Percentiles rank a stretch among this genome's conserved stretches.
phyloP scores from a whole-genome alignment of 441 rosid species.

The Aleurites moluccanus region DNA sequence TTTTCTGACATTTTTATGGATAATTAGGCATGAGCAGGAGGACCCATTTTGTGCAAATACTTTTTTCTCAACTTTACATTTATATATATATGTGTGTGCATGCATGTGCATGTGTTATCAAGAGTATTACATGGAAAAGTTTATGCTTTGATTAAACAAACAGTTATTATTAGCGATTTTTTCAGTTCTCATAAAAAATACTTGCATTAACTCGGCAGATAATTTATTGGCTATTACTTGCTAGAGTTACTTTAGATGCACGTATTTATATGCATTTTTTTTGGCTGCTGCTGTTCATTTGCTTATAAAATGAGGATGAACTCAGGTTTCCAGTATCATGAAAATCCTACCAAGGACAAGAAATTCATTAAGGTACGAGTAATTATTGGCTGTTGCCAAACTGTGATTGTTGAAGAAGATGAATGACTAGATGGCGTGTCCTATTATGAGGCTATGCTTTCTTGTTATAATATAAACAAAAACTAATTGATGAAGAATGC shows the following conservation, averaged over 20 bases:
- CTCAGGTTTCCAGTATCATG: slow-evolving; percentile 57
- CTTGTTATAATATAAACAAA: background rate
- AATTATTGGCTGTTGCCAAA: slow-evolving; percentile 19
- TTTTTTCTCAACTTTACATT: slow-evolving; percentile 43
- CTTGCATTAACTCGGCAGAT: background rate
- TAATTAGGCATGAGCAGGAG: background rate
- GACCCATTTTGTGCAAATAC: background rate
- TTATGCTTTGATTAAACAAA: background rate
- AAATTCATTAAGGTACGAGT: slow-evolving; percentile 59
- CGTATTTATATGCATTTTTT: background rate
- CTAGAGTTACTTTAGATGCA: slow-evolving; percentile 5
- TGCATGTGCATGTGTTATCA: background rate
- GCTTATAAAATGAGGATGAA: slow-evolving; percentile 32
- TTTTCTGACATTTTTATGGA: background rate
- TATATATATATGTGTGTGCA: too few species aligned
- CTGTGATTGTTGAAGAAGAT: slow-evolving; percentile 18
- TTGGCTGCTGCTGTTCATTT: slow-evolving; percentile 22
- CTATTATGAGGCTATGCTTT: background rate
- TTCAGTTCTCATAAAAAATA: background rate
- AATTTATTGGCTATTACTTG: background rate
- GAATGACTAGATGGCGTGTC: background rate
- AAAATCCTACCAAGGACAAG: slow-evolving; percentile 36
- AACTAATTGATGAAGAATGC: slow-evolving; percentile 2
- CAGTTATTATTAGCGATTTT: background rate
- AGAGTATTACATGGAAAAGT: background rate